Evolutionary conservation across 805 yeast species (phyloP).

Genomic region (Torulaspora maleeae): DNA sequence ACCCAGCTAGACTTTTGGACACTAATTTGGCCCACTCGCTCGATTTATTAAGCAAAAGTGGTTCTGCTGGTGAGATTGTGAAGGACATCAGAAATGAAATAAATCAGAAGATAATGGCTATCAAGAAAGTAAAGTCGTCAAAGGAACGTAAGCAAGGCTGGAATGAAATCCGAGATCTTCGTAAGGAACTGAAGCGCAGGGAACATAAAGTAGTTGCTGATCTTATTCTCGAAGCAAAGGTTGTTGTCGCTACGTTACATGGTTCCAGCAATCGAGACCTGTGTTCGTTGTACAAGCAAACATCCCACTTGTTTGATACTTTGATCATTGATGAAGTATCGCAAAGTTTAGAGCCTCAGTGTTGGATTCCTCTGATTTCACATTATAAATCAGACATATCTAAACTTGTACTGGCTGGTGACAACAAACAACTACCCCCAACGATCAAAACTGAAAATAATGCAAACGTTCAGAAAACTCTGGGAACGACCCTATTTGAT

Average conservation of each 20-base stretch:
- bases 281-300: conserved; percentile 44
- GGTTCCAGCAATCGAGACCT: conserved; percentile 77
- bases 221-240: conserved; percentile 54
- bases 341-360: conserved; percentile 89
- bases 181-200: conserved; percentile 63
- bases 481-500: conserved; percentile 76
- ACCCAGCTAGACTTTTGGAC: conserved; percentile 79
- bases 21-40: conserved; percentile 64
- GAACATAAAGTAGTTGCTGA: conserved; percentile 61
- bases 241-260: conserved; percentile 79
- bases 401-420: conserved; percentile 82
- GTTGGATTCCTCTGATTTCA: conserved; percentile 86
- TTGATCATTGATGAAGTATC: conserved; percentile 93
- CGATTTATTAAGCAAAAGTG: conserved; percentile 60
- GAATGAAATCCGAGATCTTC: conserved; percentile 59
- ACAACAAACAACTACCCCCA: conserved; percentile 87
- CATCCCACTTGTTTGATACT: conserved; percentile 56
- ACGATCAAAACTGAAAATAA: conserved; percentile 61
- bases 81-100: conserved; percentile 70
- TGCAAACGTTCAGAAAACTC: conserved; percentile 38
- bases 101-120: conserved; percentile 49
- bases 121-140: conserved; percentile 58
- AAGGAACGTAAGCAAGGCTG: conserved; percentile 63
- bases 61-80: conserved; percentile 56
- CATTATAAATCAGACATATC: conserved; percentile 49